Percentiles rank a stretch among this genome's conserved stretches.
Conservation (phyloP, 352 stramenopile species). For the Saprolegnia diclina region DNA sequence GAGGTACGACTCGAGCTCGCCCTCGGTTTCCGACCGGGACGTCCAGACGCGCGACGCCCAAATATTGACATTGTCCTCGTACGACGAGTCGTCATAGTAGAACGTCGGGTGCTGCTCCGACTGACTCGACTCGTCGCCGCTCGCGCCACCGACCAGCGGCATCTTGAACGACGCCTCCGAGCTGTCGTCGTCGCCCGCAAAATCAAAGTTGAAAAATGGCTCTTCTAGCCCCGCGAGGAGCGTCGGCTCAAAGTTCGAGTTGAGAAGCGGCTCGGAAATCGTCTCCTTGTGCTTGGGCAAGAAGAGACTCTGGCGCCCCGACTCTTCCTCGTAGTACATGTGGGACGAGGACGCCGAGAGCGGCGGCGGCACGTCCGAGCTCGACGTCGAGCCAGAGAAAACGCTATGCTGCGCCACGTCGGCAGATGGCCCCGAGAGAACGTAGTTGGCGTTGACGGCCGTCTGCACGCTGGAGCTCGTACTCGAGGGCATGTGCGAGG, state of each 20-base stretch:
- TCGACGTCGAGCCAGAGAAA: background rate
- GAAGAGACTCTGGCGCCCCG: background rate
- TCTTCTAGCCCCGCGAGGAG: background rate
- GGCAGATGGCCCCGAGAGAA: too few relatives aligned
- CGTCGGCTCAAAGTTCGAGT: conserved; percentile 1
- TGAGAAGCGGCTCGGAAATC: background rate
- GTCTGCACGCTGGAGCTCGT: too few relatives aligned
- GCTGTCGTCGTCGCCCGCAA: background rate
- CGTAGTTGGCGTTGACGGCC: too few relatives aligned
- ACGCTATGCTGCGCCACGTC: too few relatives aligned
- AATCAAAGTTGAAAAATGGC: background rate
- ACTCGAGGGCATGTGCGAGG: too few relatives aligned
- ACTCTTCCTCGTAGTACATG: background rate
- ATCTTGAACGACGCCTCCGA: background rate
- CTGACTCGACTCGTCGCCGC: background rate
- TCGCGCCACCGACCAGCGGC: background rate
- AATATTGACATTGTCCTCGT: conserved; percentile 23
- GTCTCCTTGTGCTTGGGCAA: background rate
- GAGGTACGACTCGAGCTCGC: conserved; percentile 12
- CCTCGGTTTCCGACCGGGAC: conserved; percentile 1
- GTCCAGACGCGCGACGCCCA: conserved; percentile 23
- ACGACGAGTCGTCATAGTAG: conserved; percentile 17
- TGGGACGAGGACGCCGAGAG: background rate
- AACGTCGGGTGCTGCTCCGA: background rate
- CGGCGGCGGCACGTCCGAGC: background rate